Evolutionary conservation across 164 flowering plant genomes (phyloP).

Genomic region (Aristolochia californica): DNA sequence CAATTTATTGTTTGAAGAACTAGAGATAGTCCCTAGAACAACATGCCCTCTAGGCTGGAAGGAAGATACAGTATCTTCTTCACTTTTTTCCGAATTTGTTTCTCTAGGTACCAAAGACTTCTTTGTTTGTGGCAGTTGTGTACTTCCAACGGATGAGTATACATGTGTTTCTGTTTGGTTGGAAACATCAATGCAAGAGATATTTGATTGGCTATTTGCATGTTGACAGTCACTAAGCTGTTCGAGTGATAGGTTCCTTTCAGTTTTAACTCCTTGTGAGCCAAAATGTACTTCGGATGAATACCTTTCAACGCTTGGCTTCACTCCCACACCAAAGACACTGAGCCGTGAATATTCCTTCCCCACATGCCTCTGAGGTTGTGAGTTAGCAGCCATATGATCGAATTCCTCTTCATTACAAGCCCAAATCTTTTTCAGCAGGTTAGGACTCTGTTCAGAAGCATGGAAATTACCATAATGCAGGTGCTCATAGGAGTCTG

Average conservation of each 20-base stretch:
- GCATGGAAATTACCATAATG: background rate
- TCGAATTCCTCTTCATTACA: background rate
- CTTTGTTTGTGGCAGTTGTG: conserved; percentile 3
- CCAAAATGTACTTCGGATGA: background rate
- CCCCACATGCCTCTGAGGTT: background rate
- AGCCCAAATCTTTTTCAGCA: conserved; percentile 1
- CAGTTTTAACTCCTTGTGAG: background rate
- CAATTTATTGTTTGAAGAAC: background rate
- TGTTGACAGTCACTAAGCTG: background rate
- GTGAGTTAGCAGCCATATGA: background rate
- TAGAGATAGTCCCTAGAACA: conserved; percentile 8
- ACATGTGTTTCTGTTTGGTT: background rate
- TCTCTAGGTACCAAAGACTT: conserved; percentile 4
- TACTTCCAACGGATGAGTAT: background rate
- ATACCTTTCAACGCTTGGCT: background rate
- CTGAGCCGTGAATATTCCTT: background rate
- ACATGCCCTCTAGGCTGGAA: conserved; percentile 8
- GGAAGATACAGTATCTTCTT: conserved; percentile 16
- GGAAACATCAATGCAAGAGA: background rate
- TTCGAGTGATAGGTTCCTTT: background rate
- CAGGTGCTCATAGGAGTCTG: background rate
- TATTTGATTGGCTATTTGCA: background rate
- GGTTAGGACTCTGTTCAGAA: background rate
- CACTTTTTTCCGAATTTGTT: conserved; percentile 15
- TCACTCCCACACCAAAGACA: background rate